These are phyloP conservation scores for Globisporangium acanthophoron DNA, from an alignment of 352 stramenopile species.

Conservation along the genomic window DNA sequence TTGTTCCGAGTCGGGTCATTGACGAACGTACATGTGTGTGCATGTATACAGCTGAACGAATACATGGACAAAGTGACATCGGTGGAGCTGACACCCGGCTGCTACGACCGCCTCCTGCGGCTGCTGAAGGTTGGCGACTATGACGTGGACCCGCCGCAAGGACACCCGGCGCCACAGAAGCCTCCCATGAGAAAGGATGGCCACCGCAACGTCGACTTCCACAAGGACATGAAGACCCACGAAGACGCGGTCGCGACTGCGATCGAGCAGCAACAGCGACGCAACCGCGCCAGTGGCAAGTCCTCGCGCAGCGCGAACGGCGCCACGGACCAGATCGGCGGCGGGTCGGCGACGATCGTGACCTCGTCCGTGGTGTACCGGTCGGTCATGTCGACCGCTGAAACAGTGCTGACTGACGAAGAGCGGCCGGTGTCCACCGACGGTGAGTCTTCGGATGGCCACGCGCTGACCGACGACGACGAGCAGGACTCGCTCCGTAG, in stretches of 20 bases:
- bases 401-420: slow-evolving; percentile 18
- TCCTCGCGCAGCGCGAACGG: neutral
- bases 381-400: slow-evolving; percentile 20
- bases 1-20: neutral
- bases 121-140: slow-evolving; percentile 57
- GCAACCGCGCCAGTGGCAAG: neutral
- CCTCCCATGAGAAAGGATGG: slow-evolving; percentile 11
- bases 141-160: slow-evolving; percentile 22
- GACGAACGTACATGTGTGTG: too few species aligned
- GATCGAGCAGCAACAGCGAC: slow-evolving; percentile 2
- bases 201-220: slow-evolving; percentile 14
- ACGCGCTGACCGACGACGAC: neutral
- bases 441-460: neutral
- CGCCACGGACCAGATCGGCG: slow-evolving; percentile 9
- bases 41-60: slow-evolving; percentile 45
- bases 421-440: slow-evolving; percentile 1
- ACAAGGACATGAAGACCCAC: slow-evolving; percentile 17
- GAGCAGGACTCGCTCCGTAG: neutral
- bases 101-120: slow-evolving; percentile 43
- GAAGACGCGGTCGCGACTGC: slow-evolving; percentile 6
- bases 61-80: slow-evolving; percentile 56
- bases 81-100: slow-evolving; percentile 32
- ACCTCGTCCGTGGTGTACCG: slow-evolving; percentile 12
- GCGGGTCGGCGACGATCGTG: slow-evolving; percentile 12
- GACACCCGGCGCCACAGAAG: slow-evolving; percentile 7